Percentiles rank a stretch among this genome's conserved stretches.
Conservation (phyloP, 305 asterid genomes). For the Rubia peregrina region DNA sequence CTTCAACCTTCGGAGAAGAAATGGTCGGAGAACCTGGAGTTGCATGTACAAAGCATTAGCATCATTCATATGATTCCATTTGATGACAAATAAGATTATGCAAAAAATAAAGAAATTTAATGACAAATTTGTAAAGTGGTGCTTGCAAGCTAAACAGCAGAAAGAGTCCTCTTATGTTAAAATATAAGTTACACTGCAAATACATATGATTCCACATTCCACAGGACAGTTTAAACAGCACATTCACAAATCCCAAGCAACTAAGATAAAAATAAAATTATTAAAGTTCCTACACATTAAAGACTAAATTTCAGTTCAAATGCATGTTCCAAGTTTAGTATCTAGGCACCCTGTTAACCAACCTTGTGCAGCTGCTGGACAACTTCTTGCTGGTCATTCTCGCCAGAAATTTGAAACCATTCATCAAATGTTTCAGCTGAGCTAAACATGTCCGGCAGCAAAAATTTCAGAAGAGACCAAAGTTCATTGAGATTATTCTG, state of each 20-base stretch:
- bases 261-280: not conserved
- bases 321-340: not conserved
- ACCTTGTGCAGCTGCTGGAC: slow-evolving; percentile 99
- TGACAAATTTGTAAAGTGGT: not conserved
- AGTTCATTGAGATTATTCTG: slow-evolving; percentile 99
- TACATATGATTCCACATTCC: not conserved
- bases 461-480: slow-evolving; percentile 92
- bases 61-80: not conserved
- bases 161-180: too few species aligned
- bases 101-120: too few species aligned
- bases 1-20: slow-evolving; percentile 91
- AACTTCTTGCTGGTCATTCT: slow-evolving; percentile 97
- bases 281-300: not conserved
- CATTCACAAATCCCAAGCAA: too few species aligned
- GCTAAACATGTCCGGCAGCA: slow-evolving; percentile 97
- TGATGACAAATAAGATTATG: too few species aligned
- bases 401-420: slow-evolving; percentile 99
- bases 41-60: slow-evolving; percentile 3
- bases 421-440: slow-evolving; percentile 98
- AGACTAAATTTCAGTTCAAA: not conserved
- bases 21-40: slow-evolving; percentile 86
- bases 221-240: not conserved
- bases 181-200: too few species aligned
- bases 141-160: not conserved
- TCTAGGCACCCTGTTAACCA: slow-evolving; percentile 6